Percentiles rank a stretch among this genome's conserved stretches.
These are phyloP conservation scores for Udeniomyces megalosporus DNA, from an alignment of 768 basidiomycete species.

Conservation along the genomic window DNA sequence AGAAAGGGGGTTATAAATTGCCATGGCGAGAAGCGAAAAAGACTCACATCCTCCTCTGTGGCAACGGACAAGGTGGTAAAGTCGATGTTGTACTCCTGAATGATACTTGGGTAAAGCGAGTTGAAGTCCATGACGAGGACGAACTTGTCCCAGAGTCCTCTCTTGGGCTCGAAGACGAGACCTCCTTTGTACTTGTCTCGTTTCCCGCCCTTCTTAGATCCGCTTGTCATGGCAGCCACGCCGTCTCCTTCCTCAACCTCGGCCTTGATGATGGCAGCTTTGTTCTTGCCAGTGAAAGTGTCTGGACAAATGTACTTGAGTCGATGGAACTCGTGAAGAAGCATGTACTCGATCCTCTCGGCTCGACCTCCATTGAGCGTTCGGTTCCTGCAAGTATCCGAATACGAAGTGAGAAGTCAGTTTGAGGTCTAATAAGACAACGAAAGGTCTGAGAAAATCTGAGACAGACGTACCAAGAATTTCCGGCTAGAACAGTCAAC, in stretches of 20 bases:
- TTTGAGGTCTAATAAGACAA: no score
- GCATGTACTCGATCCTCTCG: conserved; percentile 96
- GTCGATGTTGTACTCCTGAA: conserved; percentile 98
- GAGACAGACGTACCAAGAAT: conserved; percentile 50
- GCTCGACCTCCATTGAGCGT: conserved; percentile 94
- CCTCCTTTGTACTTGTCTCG: conserved; percentile 98
- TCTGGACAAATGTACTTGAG: conserved; percentile 94
- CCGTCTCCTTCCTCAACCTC: conserved; percentile 36
- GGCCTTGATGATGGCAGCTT: conserved; percentile 22
- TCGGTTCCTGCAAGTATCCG: conserved; percentile 54
- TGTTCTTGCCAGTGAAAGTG: conserved; percentile 43
- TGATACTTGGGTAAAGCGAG: conserved; percentile 95
- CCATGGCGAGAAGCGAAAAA: neutral
- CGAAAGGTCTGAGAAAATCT: no score
- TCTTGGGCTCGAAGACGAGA: conserved; percentile 89
- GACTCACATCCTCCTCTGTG: conserved; percentile 39
- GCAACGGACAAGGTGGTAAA: conserved; percentile 82
- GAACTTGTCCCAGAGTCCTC: conserved; percentile 88
- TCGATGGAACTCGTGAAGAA: conserved; percentile 91
- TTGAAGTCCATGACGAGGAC: conserved; percentile 99
- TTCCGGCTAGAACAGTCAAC: conserved; percentile 86
- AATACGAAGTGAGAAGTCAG: no score
- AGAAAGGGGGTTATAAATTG: neutral
- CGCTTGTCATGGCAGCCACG: conserved; percentile 11
- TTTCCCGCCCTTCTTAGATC: conserved; percentile 31